These are phyloP conservation scores for Fusarium chaquense DNA, from an alignment of 2,329 filamentous ascomycete genomes.

Conservation along the genomic window DNA sequence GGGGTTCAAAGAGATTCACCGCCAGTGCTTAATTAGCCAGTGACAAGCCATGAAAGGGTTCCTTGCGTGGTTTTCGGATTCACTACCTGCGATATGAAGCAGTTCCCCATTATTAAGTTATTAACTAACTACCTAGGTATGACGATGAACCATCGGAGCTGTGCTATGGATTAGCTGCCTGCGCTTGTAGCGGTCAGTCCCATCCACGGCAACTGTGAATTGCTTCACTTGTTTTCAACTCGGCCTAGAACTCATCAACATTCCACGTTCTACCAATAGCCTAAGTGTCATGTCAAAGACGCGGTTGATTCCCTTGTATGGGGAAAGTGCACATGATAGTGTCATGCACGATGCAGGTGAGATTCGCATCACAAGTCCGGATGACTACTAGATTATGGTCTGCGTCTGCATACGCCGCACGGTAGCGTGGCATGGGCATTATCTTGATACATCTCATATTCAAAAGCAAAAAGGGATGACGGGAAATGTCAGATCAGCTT, in stretches of 20 bases:
- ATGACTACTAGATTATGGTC: slow-evolving; percentile 23
- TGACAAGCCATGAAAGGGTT: slow-evolving; percentile 4
- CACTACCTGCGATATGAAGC: not conserved
- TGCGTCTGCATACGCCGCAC: slow-evolving; percentile 22
- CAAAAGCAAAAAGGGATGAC: slow-evolving; percentile 9
- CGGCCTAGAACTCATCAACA: slow-evolving; percentile 3
- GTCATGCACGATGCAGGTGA: slow-evolving; percentile 40
- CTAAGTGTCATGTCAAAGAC: slow-evolving; percentile 1
- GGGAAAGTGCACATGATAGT: slow-evolving; percentile 28
- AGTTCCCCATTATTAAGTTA: slow-evolving; percentile 19
- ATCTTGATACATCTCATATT: slow-evolving; percentile 36
- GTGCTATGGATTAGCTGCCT: not conserved
- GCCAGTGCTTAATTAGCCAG: slow-evolving; percentile 18
- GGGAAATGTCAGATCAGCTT: slow-evolving; percentile 1
- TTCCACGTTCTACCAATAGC: slow-evolving; percentile 15
- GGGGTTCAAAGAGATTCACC: slow-evolving; percentile 34
- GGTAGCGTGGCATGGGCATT: slow-evolving; percentile 23
- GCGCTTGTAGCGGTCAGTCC: slow-evolving; percentile 17
- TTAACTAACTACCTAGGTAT: not conserved
- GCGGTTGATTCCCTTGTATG: not conserved
- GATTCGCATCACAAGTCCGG: slow-evolving; percentile 29
- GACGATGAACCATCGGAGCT: not conserved
- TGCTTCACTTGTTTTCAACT: slow-evolving; percentile 13
- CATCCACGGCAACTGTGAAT: slow-evolving; percentile 12
- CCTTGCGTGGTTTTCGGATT: slow-evolving; percentile 17